Percentiles rank a stretch among this genome's conserved stretches.
Conservation (phyloP, 495 filamentous ascomycete species). For the Neurospora africana region DNA sequence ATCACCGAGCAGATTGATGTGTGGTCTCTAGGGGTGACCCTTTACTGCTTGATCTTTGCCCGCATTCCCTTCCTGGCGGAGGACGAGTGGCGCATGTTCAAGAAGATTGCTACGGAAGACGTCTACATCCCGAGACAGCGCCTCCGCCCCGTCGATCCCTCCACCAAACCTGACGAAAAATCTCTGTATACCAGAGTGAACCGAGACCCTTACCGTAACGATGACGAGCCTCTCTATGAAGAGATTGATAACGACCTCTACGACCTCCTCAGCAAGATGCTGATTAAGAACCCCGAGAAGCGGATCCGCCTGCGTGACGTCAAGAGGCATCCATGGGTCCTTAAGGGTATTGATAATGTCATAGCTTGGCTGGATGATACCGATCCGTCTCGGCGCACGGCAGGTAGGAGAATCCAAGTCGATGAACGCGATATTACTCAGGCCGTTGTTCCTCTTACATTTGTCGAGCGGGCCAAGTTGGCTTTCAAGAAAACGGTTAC, state of each 20-base stretch:
- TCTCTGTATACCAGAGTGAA: slow-evolving; percentile 45
- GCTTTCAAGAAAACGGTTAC: slow-evolving; percentile 56
- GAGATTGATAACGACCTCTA: slow-evolving; percentile 70
- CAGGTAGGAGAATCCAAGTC: slow-evolving; percentile 86
- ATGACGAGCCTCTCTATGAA: slow-evolving; percentile 72
- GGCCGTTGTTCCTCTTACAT: slow-evolving; percentile 79
- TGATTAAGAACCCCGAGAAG: slow-evolving; percentile 80
- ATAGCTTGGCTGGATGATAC: slow-evolving; percentile 84
- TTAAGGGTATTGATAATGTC: slow-evolving; percentile 66
- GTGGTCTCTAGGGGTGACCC: slow-evolving; percentile 91
- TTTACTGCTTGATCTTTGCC: slow-evolving; percentile 91
- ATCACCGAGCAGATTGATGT: slow-evolving; percentile 72
- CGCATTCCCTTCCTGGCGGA: slow-evolving; percentile 86
- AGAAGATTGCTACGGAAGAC: slow-evolving; percentile 79
- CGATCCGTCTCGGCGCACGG: slow-evolving; percentile 68
- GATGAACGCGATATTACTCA: slow-evolving; percentile 79
- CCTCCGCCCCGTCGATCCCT: slow-evolving; percentile 62
- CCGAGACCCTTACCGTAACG: slow-evolving; percentile 38
- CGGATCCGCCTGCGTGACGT: slow-evolving; percentile 86
- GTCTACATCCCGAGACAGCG: slow-evolving; percentile 76
- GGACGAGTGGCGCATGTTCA: slow-evolving; percentile 83
- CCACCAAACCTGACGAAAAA: slow-evolving; percentile 36
- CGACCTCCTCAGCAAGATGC: slow-evolving; percentile 69
- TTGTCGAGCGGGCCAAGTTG: slow-evolving; percentile 66
- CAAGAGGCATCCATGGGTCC: slow-evolving; percentile 92